A percentile compares a stretch with the other conserved stretches of the same genome.
Evolutionary conservation across 495 filamentous ascomycete genomes (phyloP).

Genomic region (Ascodesmis nigricans): DNA sequence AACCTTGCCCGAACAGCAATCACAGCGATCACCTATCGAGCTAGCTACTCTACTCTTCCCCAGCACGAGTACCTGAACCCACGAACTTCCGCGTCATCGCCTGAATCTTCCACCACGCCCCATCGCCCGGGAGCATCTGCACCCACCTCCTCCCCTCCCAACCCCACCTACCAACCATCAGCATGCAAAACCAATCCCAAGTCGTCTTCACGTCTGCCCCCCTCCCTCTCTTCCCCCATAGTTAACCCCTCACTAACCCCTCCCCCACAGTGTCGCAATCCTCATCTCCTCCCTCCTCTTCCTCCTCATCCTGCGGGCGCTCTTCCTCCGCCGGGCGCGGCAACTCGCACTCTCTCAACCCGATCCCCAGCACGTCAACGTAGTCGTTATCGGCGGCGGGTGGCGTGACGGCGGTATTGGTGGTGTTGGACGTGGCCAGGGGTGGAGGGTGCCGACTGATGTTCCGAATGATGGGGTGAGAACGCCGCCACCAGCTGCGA

Average conservation of each 20-base stretch:
- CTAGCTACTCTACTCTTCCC: too few relatives aligned
- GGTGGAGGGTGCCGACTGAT: neutral
- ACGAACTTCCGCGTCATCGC: neutral
- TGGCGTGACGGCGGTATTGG: slow-evolving; percentile 4
- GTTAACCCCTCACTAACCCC: slow-evolving; percentile 1
- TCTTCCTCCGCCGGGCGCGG: slow-evolving; percentile 10
- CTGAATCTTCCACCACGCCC: neutral
- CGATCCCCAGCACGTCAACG: neutral
- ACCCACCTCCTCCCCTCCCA: slow-evolving; percentile 5
- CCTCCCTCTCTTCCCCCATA: neutral
- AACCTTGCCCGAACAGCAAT: too few relatives aligned
- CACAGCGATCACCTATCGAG: too few relatives aligned
- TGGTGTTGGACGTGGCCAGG: slow-evolving; percentile 4
- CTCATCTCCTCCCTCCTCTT: slow-evolving; percentile 11
- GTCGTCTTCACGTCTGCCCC: neutral
- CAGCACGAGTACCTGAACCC: too few relatives aligned
- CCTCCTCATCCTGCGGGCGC: slow-evolving; percentile 9
- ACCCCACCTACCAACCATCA: too few relatives aligned
- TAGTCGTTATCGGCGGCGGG: neutral
- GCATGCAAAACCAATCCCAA: too few relatives aligned
- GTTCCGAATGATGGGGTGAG: neutral
- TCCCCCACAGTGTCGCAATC: slow-evolving; percentile 6
- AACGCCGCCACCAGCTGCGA: neutral
- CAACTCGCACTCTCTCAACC: slow-evolving; percentile 1
- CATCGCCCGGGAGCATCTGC: slow-evolving; percentile 8